Evolutionary conservation across 2,329 filamentous ascomycete species (phyloP), one percentile per base, ranked within the genome.

Genomic region (Exophiala bonariae): DNA sequence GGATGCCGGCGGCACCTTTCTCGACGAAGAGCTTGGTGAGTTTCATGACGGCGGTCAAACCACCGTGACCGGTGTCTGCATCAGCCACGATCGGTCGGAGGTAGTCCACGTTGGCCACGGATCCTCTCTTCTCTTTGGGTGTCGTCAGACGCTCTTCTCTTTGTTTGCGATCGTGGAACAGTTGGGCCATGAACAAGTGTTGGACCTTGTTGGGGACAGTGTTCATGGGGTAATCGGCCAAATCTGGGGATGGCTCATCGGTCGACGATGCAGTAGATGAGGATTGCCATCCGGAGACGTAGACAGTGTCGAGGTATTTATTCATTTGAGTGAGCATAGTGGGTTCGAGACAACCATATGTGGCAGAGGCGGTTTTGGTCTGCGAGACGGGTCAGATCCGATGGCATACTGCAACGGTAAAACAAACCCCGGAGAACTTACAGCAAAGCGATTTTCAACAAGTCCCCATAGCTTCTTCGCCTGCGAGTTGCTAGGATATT

Each of bases 311-410:
- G 54, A 99, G 80, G 70, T 95, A 97, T 73, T 97, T 96, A 62
- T 92, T 92, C 93, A 99, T 99, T 71, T 99, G 93, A 20, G 93
- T 97, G 67, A 99, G 81, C 88, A 96, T 96, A 47, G 95, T 96
- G 9, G 93, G 93, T 66, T 99, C 93, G 57, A 99, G 79, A 73
- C 93, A 97, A 63, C 93, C 93, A 66, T 96, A 99, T 48, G 93
- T 99, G 75, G 86, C 95, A 72, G 89, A 95, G 38, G 88, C 88
- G 64, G 93, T 87, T 62, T 83, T 82, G 64, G 80, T 87, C 88
- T 95, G 59, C 49, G 42, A 5, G 16, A 14, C 13, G 14, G n/a
- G n/a, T n/a, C n/a, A n/a, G n/a, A n/a, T n/a, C n/a, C n/a, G n/a
- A n/a, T 20, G 20, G 28, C 37, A 44, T 33, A 40, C 14, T 49